Percentiles rank a stretch among this genome's conserved stretches.
phyloP scores from a whole-genome alignment of 169 alveolate species.

The Plasmodium inui region DNA sequence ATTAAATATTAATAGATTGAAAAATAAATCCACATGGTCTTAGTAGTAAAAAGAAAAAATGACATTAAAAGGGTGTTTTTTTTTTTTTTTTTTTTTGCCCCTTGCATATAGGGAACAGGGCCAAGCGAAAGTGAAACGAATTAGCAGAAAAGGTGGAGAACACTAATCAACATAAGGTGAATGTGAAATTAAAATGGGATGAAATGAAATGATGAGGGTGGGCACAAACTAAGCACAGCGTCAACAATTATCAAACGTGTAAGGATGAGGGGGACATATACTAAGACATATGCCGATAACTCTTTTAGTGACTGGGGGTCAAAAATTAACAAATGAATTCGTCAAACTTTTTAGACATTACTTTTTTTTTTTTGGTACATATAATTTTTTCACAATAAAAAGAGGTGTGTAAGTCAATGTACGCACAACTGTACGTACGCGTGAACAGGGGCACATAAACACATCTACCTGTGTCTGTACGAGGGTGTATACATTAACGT shows the following conservation, averaged over 20 bases:
- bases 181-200: background rate
- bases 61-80: background rate
- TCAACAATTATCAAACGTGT: background rate
- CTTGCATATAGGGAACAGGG: background rate
- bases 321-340: conserved; percentile 10
- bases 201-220: background rate
- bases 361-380: background rate
- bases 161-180: background rate
- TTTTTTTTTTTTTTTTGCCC: background rate
- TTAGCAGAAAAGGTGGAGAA: background rate
- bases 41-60: background rate
- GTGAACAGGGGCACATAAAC: background rate
- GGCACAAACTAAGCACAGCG: background rate
- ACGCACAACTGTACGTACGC: background rate
- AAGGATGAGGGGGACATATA: background rate
- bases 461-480: background rate
- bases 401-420: background rate
- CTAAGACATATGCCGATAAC: background rate
- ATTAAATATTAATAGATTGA: conserved; percentile 18
- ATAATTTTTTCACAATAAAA: background rate
- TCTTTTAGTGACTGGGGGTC: background rate
- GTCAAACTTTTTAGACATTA: conserved; percentile 3
- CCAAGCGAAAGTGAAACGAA: background rate
- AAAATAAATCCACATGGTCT: conserved; percentile 36
- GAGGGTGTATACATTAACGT: background rate